phyloP scores from a whole-genome alignment of 2,329 filamentous ascomycete genomes.

The Monosporascus sp. region DNA sequence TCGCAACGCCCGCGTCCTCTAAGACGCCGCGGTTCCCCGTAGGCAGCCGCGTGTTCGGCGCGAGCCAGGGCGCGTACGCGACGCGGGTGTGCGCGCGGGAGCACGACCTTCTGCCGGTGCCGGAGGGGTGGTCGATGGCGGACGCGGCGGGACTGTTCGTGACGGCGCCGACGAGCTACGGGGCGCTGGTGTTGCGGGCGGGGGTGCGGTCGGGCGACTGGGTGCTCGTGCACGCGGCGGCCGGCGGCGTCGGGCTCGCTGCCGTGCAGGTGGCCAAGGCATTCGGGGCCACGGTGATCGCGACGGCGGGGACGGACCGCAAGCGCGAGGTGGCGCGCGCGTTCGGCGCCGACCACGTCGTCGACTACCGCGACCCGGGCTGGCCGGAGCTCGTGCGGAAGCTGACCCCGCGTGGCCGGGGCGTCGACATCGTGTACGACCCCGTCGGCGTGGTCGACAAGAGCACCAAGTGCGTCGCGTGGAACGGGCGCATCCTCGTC shows the following conservation, averaged over 20 bases:
- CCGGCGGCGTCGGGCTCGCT: constrained; percentile 84
- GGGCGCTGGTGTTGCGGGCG: constrained; percentile 72
- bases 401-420: constrained; percentile 63
- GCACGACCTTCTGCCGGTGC: constrained; percentile 64
- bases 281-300: constrained; percentile 85
- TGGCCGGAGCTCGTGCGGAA: constrained; percentile 69
- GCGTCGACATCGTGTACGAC: constrained; percentile 93
- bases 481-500: constrained; percentile 84
- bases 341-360: constrained; percentile 78
- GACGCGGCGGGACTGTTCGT: constrained; percentile 88
- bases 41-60: constrained; percentile 83
- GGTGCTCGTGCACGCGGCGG: constrained; percentile 87
- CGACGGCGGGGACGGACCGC: constrained; percentile 74
- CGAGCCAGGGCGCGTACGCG: constrained; percentile 79
- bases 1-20: constrained; percentile 54
- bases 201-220: constrained; percentile 73
- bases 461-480: constrained; percentile 85
- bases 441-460: constrained; percentile 85
- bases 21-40: constrained; percentile 58
- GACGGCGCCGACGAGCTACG: constrained; percentile 86
- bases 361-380: constrained; percentile 66
- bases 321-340: constrained; percentile 74
- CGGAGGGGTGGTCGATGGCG: constrained; percentile 73
- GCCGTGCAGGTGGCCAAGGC: constrained; percentile 94
- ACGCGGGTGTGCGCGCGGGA: constrained; percentile 67